These are phyloP conservation scores for Golubevia pallescens DNA, from an alignment of 1,284 basidiomycete species.

Conservation along the genomic window DNA sequence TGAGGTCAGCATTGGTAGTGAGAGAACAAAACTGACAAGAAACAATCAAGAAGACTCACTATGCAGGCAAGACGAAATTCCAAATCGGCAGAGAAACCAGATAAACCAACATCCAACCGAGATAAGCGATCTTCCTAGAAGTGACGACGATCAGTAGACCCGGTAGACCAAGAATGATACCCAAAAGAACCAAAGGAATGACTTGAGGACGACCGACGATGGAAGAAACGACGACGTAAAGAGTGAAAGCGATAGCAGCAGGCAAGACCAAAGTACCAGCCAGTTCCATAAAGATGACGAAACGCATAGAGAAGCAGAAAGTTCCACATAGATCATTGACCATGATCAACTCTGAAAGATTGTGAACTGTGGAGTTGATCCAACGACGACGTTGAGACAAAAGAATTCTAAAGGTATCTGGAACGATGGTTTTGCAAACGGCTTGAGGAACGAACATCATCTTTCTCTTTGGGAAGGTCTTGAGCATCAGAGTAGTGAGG, in stretches of 20 bases:
- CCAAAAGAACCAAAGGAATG: conserved; percentile 60
- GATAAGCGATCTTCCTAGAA: conserved; percentile 65
- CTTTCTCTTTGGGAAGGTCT: conserved; percentile 67
- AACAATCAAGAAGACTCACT: too few species aligned
- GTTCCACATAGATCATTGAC: conserved; percentile 67
- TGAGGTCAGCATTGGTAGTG: not conserved
- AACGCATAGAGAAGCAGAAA: conserved; percentile 68
- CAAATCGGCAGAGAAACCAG: conserved; percentile 66
- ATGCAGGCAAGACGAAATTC: conserved; percentile 66
- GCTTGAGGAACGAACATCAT: conserved; percentile 67
- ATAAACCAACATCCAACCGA: conserved; percentile 67
- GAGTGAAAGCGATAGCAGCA: conserved; percentile 67
- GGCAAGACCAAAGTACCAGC: conserved; percentile 67
- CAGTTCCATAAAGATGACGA: conserved; percentile 66
- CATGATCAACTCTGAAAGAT: conserved; percentile 66
- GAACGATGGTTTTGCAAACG: conserved; percentile 67
- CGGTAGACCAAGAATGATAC: conserved; percentile 66
- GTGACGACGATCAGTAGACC: conserved; percentile 67
- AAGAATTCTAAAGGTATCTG: conserved; percentile 66
- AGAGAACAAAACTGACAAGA: not conserved
- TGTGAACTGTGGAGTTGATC: conserved; percentile 68
- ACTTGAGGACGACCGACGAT: conserved; percentile 31
- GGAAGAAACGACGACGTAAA: conserved; percentile 52
- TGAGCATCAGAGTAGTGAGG: conserved; percentile 67
- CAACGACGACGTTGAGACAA: conserved; percentile 67